Evolutionary conservation across 768 basidiomycete species (phyloP).

Genomic region (Boletus subparvulus): DNA sequence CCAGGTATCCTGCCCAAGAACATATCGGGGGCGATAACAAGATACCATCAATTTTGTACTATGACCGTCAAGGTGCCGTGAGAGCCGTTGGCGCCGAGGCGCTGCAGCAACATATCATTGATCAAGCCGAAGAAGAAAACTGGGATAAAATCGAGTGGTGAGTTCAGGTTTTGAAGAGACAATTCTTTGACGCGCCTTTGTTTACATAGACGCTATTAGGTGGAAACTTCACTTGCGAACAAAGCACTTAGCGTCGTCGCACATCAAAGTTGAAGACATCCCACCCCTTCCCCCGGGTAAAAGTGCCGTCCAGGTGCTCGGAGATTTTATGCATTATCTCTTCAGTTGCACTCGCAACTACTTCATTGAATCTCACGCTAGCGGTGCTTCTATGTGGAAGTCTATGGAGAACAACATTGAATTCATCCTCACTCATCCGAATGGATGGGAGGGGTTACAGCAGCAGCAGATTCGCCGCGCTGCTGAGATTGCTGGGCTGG

Average conservation of each 20-base stretch:
- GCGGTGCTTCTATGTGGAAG: constrained; percentile 26
- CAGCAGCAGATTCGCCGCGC: constrained; percentile 31
- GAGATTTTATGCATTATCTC: constrained; percentile 30
- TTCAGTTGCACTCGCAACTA: constrained; percentile 23
- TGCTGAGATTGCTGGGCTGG: constrained; percentile 22
- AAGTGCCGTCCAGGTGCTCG: constrained; percentile 21
- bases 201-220: constrained; percentile 10
- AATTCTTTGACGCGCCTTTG: neutral
- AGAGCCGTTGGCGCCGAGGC: constrained; percentile 47
- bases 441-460: constrained; percentile 33
- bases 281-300: constrained; percentile 23
- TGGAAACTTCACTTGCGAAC: constrained; percentile 40
- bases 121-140: constrained; percentile 38
- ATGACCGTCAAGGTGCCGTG: constrained; percentile 39
- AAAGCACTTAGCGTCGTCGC: constrained; percentile 22
- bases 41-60: constrained; percentile 48
- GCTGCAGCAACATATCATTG: constrained; percentile 32
- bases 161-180: neutral
- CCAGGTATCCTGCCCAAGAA: constrained; percentile 48
- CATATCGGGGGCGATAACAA: constrained; percentile 44
- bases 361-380: constrained; percentile 28
- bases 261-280: constrained; percentile 22
- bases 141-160: constrained; percentile 43
- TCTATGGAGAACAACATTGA: constrained; percentile 21
- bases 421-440: constrained; percentile 30